These are phyloP conservation scores for Croton setiger DNA, from an alignment of 441 rosid species.

Conservation along the genomic window DNA sequence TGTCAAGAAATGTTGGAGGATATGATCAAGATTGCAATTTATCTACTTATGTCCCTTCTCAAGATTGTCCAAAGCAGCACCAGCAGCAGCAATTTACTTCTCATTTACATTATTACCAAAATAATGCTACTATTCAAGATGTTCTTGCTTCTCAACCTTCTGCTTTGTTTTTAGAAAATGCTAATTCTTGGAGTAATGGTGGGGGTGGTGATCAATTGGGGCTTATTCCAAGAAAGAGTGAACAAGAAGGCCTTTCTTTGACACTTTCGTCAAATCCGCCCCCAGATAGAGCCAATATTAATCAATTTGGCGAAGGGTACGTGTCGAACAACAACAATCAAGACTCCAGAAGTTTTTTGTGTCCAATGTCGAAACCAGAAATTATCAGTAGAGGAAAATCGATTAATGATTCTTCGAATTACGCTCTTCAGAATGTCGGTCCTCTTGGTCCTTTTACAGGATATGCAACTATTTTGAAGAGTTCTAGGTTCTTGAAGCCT, in stretches of 20 bases:
- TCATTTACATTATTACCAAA: slow-evolving; percentile 12
- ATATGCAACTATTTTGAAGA: slow-evolving; percentile 58
- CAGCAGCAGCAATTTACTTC: slow-evolving; percentile 20
- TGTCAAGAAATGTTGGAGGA: slow-evolving; percentile 17
- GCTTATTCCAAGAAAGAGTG: slow-evolving; percentile 19
- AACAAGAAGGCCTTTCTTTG: slow-evolving; percentile 39
- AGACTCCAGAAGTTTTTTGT: background rate
- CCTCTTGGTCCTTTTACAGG: slow-evolving; percentile 78
- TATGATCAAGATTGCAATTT: slow-evolving; percentile 22
- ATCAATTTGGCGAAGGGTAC: slow-evolving; percentile 30
- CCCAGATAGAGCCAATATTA: background rate
- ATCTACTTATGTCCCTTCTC: slow-evolving; percentile 27
- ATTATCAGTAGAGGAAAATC: slow-evolving; percentile 31
- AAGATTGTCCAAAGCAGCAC: slow-evolving; percentile 23
- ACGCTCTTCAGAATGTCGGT: slow-evolving; percentile 29
- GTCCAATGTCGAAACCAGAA: slow-evolving; percentile 27
- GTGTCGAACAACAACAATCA: slow-evolving; percentile 12
- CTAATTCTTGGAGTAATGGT: slow-evolving; percentile 30
- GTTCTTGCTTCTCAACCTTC: slow-evolving; percentile 34
- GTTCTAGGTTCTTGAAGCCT: slow-evolving; percentile 56
- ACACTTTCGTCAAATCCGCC: slow-evolving; percentile 44
- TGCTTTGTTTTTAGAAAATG: slow-evolving; percentile 16
- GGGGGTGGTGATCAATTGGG: slow-evolving; percentile 30
- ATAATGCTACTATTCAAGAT: slow-evolving; percentile 26
- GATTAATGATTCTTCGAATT: slow-evolving; percentile 24